Evolutionary conservation across 768 basidiomycete species (phyloP).

Genomic region (Rhodosporidiobolus odoratus): DNA sequence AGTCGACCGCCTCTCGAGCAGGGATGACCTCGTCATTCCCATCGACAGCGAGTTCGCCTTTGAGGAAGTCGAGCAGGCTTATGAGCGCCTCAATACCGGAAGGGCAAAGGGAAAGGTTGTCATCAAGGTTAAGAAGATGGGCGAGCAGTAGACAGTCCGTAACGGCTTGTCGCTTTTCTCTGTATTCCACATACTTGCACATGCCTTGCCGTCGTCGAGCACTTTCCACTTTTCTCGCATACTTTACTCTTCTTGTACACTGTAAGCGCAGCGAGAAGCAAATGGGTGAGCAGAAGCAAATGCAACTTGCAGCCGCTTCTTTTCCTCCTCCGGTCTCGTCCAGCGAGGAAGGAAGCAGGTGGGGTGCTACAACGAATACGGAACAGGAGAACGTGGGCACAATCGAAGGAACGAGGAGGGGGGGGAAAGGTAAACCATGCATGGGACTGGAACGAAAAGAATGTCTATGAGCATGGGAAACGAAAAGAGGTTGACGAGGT

Average conservation of each 20-base stretch:
- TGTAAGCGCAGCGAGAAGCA: background rate
- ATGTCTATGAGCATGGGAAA: background rate
- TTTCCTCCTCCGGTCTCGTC: background rate
- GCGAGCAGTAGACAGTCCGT: background rate
- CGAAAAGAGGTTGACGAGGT: background rate
- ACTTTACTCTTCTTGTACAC: background rate
- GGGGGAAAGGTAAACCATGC: background rate
- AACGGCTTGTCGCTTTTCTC: background rate
- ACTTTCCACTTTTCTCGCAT: background rate
- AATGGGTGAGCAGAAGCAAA: background rate
- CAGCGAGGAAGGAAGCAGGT: background rate
- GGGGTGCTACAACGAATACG: background rate
- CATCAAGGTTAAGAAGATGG: constrained; percentile 11
- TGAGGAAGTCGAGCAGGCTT: constrained; percentile 28
- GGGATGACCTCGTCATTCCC: background rate
- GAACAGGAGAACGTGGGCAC: no score
- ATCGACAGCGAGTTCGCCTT: constrained; percentile 33
- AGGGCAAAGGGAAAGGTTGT: constrained; percentile 38
- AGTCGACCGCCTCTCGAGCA: background rate
- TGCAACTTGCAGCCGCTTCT: background rate
- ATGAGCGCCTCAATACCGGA: constrained; percentile 30
- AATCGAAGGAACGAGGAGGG: background rate
- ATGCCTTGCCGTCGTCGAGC: background rate
- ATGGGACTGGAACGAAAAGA: background rate
- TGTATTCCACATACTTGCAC: background rate